Conservation (phyloP, 768 basidiomycete species). For the Lentinula boryana region DNA sequence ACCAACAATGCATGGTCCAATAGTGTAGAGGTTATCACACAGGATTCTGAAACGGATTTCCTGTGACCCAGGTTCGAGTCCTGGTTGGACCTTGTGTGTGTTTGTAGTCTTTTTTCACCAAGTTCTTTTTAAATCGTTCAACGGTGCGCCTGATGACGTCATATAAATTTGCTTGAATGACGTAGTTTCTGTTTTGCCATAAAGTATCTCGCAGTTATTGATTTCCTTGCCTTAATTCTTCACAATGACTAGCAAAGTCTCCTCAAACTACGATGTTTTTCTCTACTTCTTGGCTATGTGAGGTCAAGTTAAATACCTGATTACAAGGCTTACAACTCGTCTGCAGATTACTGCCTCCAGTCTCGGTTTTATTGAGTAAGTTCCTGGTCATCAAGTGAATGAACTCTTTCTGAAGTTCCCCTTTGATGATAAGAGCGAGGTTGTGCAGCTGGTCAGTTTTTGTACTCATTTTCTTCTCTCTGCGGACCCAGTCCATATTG, state of each 20-base stretch:
- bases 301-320: not conserved
- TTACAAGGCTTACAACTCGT: not conserved
- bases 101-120: too few relatives aligned
- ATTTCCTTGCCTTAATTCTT: not conserved
- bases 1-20: not conserved
- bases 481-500: not conserved
- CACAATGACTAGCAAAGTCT: constrained; percentile 18
- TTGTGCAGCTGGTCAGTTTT: constrained; percentile 15
- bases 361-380: constrained; percentile 24
- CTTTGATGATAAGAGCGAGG: constrained; percentile 16
- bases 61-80: constrained; percentile 7
- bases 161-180: not conserved
- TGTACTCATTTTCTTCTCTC: not conserved
- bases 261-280: constrained; percentile 24
- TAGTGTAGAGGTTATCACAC: constrained; percentile 3
- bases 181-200: not conserved
- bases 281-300: constrained; percentile 31
- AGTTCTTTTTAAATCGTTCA: too few relatives aligned
- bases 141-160: not conserved
- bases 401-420: not conserved
- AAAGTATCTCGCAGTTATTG: not conserved
- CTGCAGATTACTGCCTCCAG: constrained; percentile 19
- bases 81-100: constrained; percentile 7
- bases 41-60: not conserved
- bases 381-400: not conserved